These are phyloP conservation scores for Zasmidium angulare DNA, from an alignment of 2,329 filamentous ascomycete species.

Conservation along the genomic window DNA sequence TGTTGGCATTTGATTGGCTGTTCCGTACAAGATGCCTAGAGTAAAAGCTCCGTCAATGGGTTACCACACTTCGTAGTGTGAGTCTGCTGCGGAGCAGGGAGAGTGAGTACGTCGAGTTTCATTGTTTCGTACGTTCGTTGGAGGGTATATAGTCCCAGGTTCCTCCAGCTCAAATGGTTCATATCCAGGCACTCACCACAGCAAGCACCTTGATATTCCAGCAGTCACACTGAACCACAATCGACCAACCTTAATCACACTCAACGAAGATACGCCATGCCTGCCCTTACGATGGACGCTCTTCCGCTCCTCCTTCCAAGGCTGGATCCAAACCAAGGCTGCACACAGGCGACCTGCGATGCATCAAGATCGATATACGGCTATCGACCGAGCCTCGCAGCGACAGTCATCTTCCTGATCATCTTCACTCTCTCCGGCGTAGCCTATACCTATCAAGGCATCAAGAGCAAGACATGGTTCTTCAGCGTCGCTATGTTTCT, in stretches of 20 bases:
- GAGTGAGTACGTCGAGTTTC: background rate
- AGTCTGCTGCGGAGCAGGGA: background rate
- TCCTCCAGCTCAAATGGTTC: too few species aligned
- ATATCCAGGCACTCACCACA: too few species aligned
- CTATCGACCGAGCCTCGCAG: constrained; percentile 39
- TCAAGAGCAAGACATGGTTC: constrained; percentile 37
- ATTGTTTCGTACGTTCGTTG: background rate
- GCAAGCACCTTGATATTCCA: too few species aligned
- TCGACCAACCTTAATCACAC: too few species aligned
- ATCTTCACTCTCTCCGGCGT: constrained; percentile 36
- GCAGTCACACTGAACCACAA: too few species aligned
- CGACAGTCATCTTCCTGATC: constrained; percentile 42
- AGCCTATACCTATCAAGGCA: constrained; percentile 34
- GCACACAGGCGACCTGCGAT: constrained; percentile 30
- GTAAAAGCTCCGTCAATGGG: background rate
- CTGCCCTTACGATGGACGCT: constrained; percentile 9
- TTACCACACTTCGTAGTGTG: background rate
- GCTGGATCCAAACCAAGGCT: constrained; percentile 27
- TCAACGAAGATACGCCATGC: too few species aligned
- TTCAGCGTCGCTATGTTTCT: constrained; percentile 44
- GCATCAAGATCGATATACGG: constrained; percentile 29
- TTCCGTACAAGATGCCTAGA: background rate
- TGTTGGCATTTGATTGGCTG: background rate
- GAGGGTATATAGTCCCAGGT: background rate
- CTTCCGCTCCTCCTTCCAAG: constrained; percentile 18